Evolutionary conservation across 441 rosid genomes (phyloP).

Genomic region (Pelargonium australe): DNA sequence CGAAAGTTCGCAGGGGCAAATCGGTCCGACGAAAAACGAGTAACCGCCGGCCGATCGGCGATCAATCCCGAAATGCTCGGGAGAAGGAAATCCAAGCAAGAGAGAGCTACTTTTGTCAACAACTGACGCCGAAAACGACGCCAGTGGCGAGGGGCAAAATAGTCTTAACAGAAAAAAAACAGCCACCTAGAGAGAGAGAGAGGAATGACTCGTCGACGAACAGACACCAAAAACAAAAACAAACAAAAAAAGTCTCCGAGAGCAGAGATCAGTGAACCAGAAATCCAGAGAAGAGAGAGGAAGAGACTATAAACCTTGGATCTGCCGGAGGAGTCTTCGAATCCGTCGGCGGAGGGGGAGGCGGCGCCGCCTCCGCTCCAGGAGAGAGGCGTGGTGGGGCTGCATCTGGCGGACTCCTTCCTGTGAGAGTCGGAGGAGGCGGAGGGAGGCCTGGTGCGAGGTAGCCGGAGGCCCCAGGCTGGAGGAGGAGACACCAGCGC

Average conservation of each 20-base stretch:
- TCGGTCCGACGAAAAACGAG: slow-evolving; percentile 8
- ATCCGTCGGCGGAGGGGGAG: slow-evolving; percentile 50
- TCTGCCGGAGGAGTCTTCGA: slow-evolving; percentile 55
- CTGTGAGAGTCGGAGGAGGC: slow-evolving; percentile 17
- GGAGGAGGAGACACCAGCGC: slow-evolving; percentile 24
- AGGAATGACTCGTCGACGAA: slow-evolving; percentile 22
- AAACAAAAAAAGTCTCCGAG: background rate
- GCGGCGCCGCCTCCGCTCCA: slow-evolving; percentile 73
- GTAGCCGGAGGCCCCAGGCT: slow-evolving; percentile 71
- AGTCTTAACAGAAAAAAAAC: slow-evolving; percentile 5
- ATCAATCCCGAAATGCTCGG: background rate
- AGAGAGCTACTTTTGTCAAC: background rate
- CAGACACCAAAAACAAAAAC: slow-evolving; percentile 9
- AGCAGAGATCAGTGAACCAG: background rate
- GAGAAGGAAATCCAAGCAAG: background rate
- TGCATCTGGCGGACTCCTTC: slow-evolving; percentile 53
- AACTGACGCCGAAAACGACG: background rate
- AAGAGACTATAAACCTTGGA: slow-evolving; percentile 52
- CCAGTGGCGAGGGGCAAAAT: slow-evolving; percentile 6
- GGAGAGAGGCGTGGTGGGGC: slow-evolving; percentile 87
- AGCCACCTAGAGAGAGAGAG: background rate
- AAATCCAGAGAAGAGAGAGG: slow-evolving; percentile 8
- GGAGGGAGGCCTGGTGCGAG: slow-evolving; percentile 40
- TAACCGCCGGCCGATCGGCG: background rate
- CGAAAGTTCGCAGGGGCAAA: slow-evolving; percentile 10